phyloP scores from a whole-genome alignment of 768 basidiomycete species.

The Leccinellum luteum region DNA sequence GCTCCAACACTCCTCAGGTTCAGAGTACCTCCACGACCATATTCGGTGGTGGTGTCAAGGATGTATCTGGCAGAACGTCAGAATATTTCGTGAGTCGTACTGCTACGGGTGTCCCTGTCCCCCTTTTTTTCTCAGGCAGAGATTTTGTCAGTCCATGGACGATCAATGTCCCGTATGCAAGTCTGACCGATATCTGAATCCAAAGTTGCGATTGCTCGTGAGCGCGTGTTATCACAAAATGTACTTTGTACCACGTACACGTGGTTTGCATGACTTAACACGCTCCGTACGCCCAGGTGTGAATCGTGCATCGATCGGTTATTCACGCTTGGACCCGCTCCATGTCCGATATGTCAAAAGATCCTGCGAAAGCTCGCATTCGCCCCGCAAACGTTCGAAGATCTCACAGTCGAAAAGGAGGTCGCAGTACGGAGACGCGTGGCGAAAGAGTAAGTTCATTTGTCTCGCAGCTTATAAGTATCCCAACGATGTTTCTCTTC shows the following conservation, averaged over 20 bases:
- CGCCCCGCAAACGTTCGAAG: constrained; percentile 92
- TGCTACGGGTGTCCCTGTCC: not conserved
- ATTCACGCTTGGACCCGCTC: constrained; percentile 93
- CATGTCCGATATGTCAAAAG: constrained; percentile 91
- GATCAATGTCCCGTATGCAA: constrained; percentile 98
- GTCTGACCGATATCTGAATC: constrained; percentile 93
- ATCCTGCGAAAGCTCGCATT: constrained; percentile 92
- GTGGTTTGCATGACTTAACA: constrained; percentile 8
- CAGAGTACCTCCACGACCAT: constrained; percentile 72
- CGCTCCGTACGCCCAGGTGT: constrained; percentile 62
- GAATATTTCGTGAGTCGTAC: constrained; percentile 76
- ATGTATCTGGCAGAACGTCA: constrained; percentile 75
- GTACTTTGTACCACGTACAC: constrained; percentile 40
- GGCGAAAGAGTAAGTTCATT: constrained; percentile 71
- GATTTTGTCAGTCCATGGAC: constrained; percentile 63
- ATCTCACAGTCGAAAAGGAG: constrained; percentile 91
- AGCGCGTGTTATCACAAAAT: constrained; percentile 99
- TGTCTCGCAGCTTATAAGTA: not conserved
- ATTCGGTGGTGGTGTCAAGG: constrained; percentile 84
- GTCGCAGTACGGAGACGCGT: constrained; percentile 85
- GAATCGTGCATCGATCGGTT: constrained; percentile 97
- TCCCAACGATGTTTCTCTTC: constrained; percentile 6
- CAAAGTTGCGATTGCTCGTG: constrained; percentile 89
- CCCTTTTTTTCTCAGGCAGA: constrained; percentile 8
- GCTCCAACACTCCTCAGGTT: constrained; percentile 64